Conservation (phyloP, 768 basidiomycete genomes). For the Termitomyces sp. region DNA sequence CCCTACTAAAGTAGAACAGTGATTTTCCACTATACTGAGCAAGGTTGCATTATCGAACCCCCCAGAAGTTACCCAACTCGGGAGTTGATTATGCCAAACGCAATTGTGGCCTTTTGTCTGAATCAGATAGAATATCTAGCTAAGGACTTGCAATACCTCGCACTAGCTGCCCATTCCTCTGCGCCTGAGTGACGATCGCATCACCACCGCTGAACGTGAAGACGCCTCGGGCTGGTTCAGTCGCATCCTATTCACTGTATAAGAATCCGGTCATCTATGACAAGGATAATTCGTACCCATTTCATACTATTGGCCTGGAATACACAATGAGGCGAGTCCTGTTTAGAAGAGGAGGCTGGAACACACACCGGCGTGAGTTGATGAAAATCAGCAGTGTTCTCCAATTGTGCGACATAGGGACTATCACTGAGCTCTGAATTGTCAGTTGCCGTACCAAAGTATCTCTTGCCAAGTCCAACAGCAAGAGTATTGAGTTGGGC, state of each 20-base stretch:
- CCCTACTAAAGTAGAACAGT: constrained; percentile 43
- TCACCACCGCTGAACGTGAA: constrained; percentile 46
- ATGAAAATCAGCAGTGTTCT: constrained; percentile 34
- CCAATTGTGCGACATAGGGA: constrained; percentile 33
- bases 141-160: constrained; percentile 24
- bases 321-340: neutral
- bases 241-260: constrained; percentile 34
- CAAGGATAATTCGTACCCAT: constrained; percentile 33
- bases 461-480: constrained; percentile 37
- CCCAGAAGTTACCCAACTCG: constrained; percentile 41
- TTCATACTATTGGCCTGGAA: constrained; percentile 48
- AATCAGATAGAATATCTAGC: neutral
- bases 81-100: constrained; percentile 50
- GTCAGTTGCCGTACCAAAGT: constrained; percentile 49
- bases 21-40: constrained; percentile 40
- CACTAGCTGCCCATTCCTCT: constrained; percentile 40
- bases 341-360: neutral
- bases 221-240: constrained; percentile 39
- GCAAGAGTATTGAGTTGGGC: constrained; percentile 24
- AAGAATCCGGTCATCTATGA: neutral
- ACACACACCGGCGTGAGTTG: constrained; percentile 40
- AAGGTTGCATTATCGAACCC: constrained; percentile 34
- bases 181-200: constrained; percentile 36
- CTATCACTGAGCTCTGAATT: constrained; percentile 39
- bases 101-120: constrained; percentile 33